Evolutionary conservation across 495 filamentous ascomycete genomes (phyloP), one percentile per base, ranked within the genome.

Genomic region (Pseudevernia furfuracea): DNA sequence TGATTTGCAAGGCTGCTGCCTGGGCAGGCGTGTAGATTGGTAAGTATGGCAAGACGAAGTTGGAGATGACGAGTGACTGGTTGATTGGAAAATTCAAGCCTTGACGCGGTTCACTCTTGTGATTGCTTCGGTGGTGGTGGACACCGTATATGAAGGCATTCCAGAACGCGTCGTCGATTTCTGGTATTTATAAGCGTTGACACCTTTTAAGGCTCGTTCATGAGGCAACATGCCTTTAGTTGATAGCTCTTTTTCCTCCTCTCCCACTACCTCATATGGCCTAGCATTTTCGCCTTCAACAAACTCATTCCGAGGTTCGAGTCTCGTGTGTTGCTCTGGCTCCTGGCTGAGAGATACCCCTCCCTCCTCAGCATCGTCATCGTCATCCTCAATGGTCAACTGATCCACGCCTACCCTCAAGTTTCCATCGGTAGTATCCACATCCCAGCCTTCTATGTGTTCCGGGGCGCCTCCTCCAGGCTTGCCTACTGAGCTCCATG

Each of bases 111-210:
- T 75, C 71, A 23, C 78, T 75, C 58, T 82, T 79, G 61, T 87
- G 84, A 21, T 77, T 78, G 30, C 79, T 78, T 38, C 72, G 76
- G 64, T 78, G 68, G 62, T 81, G 73, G 61, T 85, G 77, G 8
- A 89, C 69, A 25, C 86, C 84, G 67, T 83, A 90, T 34, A 90
- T 69, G 65, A 88, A 85, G 4, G 87, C 88, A n/a, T 85, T 80
- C 60, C 79, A 76, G 69, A 90, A 89, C 2, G 84, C 83, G 30
- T 83, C 78, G 58, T 90, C 87, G 60, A 90, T 87, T 67, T 90
- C 87, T 86, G 56, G 8, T 64, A 30, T 12, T 17, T 17, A 36
- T 76, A 37, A 62, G 62, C 25, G 32, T 23, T 9, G 1, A 12
- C 14, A 36, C 15, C 8, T 12, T 19, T 41, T 17, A 28, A 60